Conservation (phyloP, 805 yeast genomes). For the Diddensiella caesifluorescens region DNA sequence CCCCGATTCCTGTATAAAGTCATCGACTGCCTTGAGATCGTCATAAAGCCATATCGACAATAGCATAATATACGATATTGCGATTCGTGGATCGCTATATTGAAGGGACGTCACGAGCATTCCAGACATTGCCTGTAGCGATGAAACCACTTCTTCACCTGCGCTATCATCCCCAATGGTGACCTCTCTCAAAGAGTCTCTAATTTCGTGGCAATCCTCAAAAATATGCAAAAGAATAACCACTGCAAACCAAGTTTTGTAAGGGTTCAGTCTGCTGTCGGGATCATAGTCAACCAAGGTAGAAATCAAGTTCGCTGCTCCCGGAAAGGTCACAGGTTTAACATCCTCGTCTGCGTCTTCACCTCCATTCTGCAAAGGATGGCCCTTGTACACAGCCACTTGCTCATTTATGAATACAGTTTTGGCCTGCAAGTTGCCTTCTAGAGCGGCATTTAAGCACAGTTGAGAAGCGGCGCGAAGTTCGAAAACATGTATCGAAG, state of each 20-base stretch:
- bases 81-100: conserved; percentile 61
- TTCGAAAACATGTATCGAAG: conserved; percentile 81
- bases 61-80: conserved; percentile 72
- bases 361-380: conserved; percentile 6
- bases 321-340: conserved; percentile 3
- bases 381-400: conserved; percentile 39
- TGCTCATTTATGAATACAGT: conserved; percentile 63
- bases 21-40: conserved; percentile 67
- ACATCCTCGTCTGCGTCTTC: conserved; percentile 28
- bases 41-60: conserved; percentile 74
- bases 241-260: conserved; percentile 78
- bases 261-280: conserved; percentile 72
- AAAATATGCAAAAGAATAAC: conserved; percentile 59
- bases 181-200: conserved; percentile 41
- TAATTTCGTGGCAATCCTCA: conserved; percentile 32
- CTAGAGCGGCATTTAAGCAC: conserved; percentile 63
- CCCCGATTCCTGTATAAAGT: conserved; percentile 63
- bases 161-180: conserved; percentile 45
- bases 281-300: conserved; percentile 73
- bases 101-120: conserved; percentile 61
- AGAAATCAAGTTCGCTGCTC: conserved; percentile 56
- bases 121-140: conserved; percentile 74
- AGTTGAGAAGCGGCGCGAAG: conserved; percentile 67
- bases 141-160: conserved; percentile 63
- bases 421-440: conserved; percentile 58